Evolutionary conservation across 1,139 yeast genomes (phyloP).

Genomic region (Suzukiozyma palmioleophila): DNA sequence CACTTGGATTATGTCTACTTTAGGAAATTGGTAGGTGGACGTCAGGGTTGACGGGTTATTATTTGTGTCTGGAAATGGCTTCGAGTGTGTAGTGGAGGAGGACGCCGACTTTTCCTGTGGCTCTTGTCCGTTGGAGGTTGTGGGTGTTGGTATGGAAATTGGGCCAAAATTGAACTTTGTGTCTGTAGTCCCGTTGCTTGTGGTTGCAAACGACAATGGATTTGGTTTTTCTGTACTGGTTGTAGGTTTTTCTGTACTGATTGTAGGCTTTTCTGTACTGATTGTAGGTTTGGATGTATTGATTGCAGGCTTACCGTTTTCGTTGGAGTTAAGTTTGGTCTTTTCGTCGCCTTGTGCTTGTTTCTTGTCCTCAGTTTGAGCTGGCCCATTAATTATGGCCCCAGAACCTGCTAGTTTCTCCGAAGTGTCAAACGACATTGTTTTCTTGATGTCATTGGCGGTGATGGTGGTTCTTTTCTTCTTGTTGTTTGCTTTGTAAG

Average conservation of each 20-base stretch:
- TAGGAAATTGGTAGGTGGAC: conserved; percentile 20
- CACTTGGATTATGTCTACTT: conserved; percentile 19
- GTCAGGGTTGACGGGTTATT: neutral
- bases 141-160: neutral
- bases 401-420: conserved; percentile 18
- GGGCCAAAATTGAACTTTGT: neutral
- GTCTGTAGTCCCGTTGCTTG: neutral
- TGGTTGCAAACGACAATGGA: conserved; percentile 3
- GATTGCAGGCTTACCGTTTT: too few relatives aligned
- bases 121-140: neutral
- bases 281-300: too few relatives aligned
- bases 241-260: conserved; percentile 8
- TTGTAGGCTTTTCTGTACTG: too few relatives aligned
- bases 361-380: neutral
- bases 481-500: conserved; percentile 9
- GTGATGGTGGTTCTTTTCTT: conserved; percentile 14
- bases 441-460: conserved; percentile 35
- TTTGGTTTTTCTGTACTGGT: conserved; percentile 8
- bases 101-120: too few relatives aligned
- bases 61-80: too few relatives aligned
- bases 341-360: neutral
- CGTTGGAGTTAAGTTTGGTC: conserved; percentile 7
- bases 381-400: conserved; percentile 4
- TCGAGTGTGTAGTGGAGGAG: too few relatives aligned
- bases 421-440: conserved; percentile 33